These are phyloP conservation scores for Cadophora malorum DNA, from an alignment of 2,329 filamentous ascomycete species.

Conservation along the genomic window DNA sequence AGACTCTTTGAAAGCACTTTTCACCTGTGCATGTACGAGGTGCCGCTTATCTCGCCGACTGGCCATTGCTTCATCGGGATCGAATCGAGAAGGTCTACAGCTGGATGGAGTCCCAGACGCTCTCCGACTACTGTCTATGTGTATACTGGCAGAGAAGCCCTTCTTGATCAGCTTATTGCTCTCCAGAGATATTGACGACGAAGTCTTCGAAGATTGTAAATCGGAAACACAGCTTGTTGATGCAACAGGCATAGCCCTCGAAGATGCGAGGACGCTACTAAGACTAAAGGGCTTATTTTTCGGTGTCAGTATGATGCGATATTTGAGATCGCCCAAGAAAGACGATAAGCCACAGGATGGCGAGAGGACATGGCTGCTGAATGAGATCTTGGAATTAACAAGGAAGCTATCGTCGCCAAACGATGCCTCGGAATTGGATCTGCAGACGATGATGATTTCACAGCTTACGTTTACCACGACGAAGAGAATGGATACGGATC, in stretches of 20 bases:
- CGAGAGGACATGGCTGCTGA: constrained; percentile 17
- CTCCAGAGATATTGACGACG: constrained; percentile 4
- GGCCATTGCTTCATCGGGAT: neutral
- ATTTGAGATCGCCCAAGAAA: constrained; percentile 2
- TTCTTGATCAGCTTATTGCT: constrained; percentile 13
- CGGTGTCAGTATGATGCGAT: constrained; percentile 11
- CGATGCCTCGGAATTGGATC: constrained; percentile 5
- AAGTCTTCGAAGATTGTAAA: constrained; percentile 4
- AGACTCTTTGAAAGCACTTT: constrained; percentile 1
- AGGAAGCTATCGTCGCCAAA: constrained; percentile 4
- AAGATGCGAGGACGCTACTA: constrained; percentile 10
- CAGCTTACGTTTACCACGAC: constrained; percentile 14
- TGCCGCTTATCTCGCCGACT: neutral
- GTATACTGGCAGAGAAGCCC: constrained; percentile 14
- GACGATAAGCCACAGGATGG: neutral
- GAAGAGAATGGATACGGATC: constrained; percentile 12
- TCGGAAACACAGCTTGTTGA: constrained; percentile 5
- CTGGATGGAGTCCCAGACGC: constrained; percentile 1
- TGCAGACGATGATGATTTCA: neutral
- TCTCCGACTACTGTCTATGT: constrained; percentile 11
- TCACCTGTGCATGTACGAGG: constrained; percentile 5
- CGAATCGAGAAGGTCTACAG: neutral
- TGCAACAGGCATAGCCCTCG: constrained; percentile 6
- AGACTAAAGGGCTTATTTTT: constrained; percentile 14
- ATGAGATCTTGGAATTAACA: constrained; percentile 12